A percentile compares a stretch with the other conserved stretches of the same genome.
Evolutionary conservation across 805 yeast genomes (phyloP).

Genomic region (Danielia oregonensis): DNA sequence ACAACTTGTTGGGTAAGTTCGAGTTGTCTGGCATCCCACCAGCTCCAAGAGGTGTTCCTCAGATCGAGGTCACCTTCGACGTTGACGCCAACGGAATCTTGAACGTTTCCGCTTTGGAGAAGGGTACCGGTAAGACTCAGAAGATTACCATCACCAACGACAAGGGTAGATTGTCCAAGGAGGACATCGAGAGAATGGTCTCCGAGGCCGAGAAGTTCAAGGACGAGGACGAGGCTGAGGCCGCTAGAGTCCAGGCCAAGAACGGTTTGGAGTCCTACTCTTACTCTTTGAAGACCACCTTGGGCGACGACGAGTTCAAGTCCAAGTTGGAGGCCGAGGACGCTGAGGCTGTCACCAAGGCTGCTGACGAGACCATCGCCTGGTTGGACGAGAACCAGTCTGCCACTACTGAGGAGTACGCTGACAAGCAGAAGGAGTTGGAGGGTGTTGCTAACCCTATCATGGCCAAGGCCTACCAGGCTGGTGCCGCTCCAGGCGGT

Average conservation of each 20-base stretch:
- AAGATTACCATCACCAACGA: conserved; percentile 98
- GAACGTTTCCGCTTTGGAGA: conserved; percentile 94
- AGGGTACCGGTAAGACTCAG: conserved; percentile 97
- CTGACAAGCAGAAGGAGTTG: conserved; percentile 92
- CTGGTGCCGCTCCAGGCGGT: conserved; percentile 79
- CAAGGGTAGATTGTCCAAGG: conserved; percentile 97
- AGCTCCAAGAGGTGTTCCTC: conserved; percentile 98
- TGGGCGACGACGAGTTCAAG: conserved; percentile 66
- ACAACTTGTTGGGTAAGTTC: conserved; percentile 95
- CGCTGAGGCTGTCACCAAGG: conserved; percentile 64
- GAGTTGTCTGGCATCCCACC: conserved; percentile 97
- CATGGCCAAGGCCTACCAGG: conserved; percentile 95
- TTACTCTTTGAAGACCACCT: conserved; percentile 73
- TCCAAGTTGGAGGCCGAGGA: conserved; percentile 59
- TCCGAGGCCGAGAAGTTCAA: conserved; percentile 88
- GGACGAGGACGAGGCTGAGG: conserved; percentile 72
- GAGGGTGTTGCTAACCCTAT: conserved; percentile 95
- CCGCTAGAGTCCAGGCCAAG: conserved; percentile 88
- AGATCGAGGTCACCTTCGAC: conserved; percentile 95
- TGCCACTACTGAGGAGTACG: conserved; percentile 87
- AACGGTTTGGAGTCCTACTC: conserved; percentile 94
- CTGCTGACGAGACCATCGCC: conserved; percentile 77
- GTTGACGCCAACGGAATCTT: conserved; percentile 96
- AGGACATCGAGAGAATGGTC: conserved; percentile 97
- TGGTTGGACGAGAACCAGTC: conserved; percentile 95